These are phyloP conservation scores for Blastomyces silverae DNA, from an alignment of 2,329 filamentous ascomycete species.

Conservation along the genomic window DNA sequence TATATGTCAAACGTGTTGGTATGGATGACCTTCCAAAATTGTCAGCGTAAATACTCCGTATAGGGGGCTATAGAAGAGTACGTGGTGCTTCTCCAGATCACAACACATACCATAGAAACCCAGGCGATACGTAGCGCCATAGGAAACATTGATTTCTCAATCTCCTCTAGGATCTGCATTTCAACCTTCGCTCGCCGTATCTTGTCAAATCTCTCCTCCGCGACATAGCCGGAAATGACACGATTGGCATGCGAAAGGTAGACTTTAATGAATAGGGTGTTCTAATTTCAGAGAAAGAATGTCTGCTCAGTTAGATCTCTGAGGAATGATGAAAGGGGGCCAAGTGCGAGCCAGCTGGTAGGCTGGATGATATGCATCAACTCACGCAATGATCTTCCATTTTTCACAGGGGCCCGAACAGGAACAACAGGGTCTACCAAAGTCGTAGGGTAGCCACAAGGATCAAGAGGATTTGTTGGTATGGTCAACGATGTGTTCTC, in stretches of 20 bases:
- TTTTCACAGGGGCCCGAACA: neutral
- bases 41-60: neutral
- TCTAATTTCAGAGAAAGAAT: neutral
- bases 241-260: slow-evolving; percentile 25
- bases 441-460: neutral
- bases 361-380: neutral
- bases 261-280: slow-evolving; percentile 20
- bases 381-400: slow-evolving; percentile 4
- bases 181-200: slow-evolving; percentile 26
- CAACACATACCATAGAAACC: slow-evolving; percentile 23
- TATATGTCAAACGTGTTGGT: slow-evolving; percentile 25
- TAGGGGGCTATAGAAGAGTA: neutral
- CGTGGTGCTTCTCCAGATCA: neutral
- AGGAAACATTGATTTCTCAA: slow-evolving; percentile 23
- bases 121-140: slow-evolving; percentile 24
- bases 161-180: slow-evolving; percentile 21
- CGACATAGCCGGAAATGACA: slow-evolving; percentile 20
- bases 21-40: slow-evolving; percentile 23
- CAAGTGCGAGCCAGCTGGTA: neutral
- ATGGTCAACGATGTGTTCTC: neutral
- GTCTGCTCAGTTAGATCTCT: neutral
- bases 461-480: no score
- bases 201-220: slow-evolving; percentile 16
- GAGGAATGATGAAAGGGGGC: neutral
- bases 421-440: neutral